Percentiles rank a stretch among this genome's conserved stretches.
These are phyloP conservation scores for Barnettozyma hawaiiensis DNA, from an alignment of 1,139 yeast species.

Conservation along the genomic window DNA sequence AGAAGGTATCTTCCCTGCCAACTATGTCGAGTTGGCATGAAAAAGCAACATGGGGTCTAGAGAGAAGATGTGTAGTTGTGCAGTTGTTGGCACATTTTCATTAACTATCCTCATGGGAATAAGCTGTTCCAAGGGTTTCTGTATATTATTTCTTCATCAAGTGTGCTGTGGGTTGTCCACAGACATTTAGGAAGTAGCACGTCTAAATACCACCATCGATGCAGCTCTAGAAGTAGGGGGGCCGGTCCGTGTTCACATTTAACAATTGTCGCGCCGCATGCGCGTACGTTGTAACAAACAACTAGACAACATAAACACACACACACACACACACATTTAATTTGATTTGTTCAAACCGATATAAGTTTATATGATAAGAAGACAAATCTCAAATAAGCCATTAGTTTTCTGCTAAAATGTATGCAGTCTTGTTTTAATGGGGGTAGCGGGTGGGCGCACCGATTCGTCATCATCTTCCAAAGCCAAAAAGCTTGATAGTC, in stretches of 20 bases:
- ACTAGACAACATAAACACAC: not conserved
- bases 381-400: not conserved
- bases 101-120: not conserved
- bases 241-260: too few relatives aligned
- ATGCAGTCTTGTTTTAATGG: not conserved
- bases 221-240: too few relatives aligned
- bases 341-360: not conserved
- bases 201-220: too few relatives aligned
- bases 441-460: too few relatives aligned
- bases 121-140: not conserved
- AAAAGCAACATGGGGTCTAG: not conserved
- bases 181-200: too few relatives aligned
- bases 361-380: not conserved
- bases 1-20: constrained; percentile 95
- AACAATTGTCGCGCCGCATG: too few relatives aligned
- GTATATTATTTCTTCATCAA: not conserved
- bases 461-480: constrained; percentile 19
- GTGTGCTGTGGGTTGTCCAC: not conserved
- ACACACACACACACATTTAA: too few relatives aligned
- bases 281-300: too few relatives aligned
- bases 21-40: constrained; percentile 79
- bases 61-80: not conserved
- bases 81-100: too few relatives aligned
- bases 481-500: constrained; percentile 31
- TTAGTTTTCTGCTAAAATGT: not conserved